phyloP scores from a whole-genome alignment of 208 protist genomes.

The Leishmania martiniquensis region DNA sequence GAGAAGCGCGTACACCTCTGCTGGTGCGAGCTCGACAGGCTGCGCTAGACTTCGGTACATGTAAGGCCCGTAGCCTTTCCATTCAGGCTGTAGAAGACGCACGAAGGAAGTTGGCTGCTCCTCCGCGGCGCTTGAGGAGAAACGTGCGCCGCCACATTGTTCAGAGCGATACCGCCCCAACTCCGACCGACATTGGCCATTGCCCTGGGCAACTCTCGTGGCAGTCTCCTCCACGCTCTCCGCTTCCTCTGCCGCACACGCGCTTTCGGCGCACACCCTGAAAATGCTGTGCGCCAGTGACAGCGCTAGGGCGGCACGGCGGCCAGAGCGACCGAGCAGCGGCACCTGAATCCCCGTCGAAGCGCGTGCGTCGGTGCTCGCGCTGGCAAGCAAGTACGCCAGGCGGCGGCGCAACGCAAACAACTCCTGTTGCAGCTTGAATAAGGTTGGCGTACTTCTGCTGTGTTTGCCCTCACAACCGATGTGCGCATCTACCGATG shows the following conservation, averaged over 20 bases:
- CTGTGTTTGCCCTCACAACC: background rate
- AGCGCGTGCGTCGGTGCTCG: background rate
- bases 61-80: background rate
- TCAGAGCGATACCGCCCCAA: background rate
- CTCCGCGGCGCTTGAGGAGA: background rate
- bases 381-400: slow-evolving; percentile 28
- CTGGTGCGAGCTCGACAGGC: slow-evolving; percentile 10
- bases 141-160: background rate
- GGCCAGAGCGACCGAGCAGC: slow-evolving; percentile 5
- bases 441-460: background rate
- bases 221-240: background rate
- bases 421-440: slow-evolving; percentile 23
- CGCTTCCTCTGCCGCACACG: background rate
- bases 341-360: background rate
- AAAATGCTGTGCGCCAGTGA: slow-evolving; percentile 27
- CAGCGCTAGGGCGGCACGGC: slow-evolving; percentile 18
- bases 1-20: slow-evolving; percentile 8
- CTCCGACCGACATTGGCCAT: background rate
- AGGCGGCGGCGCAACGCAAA: slow-evolving; percentile 31
- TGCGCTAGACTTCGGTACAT: slow-evolving; percentile 15
- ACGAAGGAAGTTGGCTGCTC: background rate
- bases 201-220: background rate
- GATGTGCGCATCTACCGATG: background rate
- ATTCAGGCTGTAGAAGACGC: background rate
- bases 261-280: background rate